Evolutionary conservation across 306 rosid genomes (phyloP).

Genomic region (Cicer yamashitae): DNA sequence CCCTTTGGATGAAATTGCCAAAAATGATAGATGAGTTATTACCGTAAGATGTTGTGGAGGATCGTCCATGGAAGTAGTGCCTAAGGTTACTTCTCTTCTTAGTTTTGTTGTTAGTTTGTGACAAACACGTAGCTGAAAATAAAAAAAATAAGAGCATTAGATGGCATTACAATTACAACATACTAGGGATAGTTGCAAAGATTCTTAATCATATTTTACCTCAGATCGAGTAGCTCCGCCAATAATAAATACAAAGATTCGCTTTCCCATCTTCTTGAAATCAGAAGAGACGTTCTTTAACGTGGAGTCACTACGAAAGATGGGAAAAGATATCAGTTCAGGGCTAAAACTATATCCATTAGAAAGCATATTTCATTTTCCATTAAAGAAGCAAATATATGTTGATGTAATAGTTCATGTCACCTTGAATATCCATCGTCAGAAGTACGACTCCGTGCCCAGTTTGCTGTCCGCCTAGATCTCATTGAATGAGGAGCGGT

Average conservation of each 20-base stretch:
- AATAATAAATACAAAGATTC: conserved; percentile 78
- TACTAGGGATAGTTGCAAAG: conserved; percentile 9
- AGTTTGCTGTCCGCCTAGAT: conserved; percentile 91
- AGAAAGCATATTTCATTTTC: conserved; percentile 23
- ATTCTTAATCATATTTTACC: conserved; percentile 58
- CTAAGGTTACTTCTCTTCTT: conserved; percentile 84
- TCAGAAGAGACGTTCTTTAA: conserved; percentile 61
- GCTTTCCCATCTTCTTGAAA: conserved; percentile 81
- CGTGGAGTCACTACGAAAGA: conserved; percentile 65
- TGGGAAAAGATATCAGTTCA: conserved; percentile 31
- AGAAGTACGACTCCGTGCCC: conserved; percentile 70
- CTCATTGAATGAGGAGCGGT: conserved; percentile 70
- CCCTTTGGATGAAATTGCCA: not conserved
- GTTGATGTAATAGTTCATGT: conserved; percentile 26
- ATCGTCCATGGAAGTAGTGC: conserved; percentile 76
- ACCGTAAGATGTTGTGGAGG: conserved; percentile 83
- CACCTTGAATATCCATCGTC: conserved; percentile 94
- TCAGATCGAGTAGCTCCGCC: conserved; percentile 99
- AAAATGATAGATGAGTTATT: conserved; percentile 39
- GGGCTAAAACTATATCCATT: not conserved
- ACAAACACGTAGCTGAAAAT: conserved; percentile 87
- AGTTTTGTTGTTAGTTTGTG: conserved; percentile 85
- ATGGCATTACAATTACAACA: conserved; percentile 35
- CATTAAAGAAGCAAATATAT: not conserved
- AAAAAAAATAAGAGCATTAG: conserved; percentile 8